Conservation (phyloP, 176 grass and related monocot species). For the Saccharum spontaneum region DNA sequence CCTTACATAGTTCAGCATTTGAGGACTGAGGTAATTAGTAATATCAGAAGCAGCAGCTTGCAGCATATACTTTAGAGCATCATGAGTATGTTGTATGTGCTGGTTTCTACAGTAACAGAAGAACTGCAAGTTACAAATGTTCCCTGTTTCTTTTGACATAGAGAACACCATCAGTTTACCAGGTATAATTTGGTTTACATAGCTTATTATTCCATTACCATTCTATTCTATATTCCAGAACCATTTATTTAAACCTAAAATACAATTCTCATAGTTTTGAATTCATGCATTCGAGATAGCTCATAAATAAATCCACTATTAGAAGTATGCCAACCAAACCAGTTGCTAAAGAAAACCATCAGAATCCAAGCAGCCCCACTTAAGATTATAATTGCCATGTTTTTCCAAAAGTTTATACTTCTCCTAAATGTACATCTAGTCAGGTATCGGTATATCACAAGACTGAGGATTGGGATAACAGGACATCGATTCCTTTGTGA, state of each 20-base stretch:
- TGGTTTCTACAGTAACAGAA: not conserved
- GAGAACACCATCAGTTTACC: not conserved
- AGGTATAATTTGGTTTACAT: not conserved
- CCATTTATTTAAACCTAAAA: not conserved
- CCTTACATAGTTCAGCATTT: not conserved
- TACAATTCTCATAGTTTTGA: slow-evolving; percentile 8
- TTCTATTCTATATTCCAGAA: not conserved
- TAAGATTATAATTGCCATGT: not conserved
- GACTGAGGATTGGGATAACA: not conserved
- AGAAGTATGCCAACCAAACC: not conserved
- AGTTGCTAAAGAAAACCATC: not conserved
- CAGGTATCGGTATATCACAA: not conserved
- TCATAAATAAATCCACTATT: not conserved
- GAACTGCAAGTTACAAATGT: not conserved
- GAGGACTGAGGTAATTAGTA: not conserved
- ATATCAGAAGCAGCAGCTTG: not conserved
- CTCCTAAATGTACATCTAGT: too few species aligned
- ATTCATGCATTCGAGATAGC: not conserved
- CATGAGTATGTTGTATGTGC: not conserved
- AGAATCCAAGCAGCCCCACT: not conserved
- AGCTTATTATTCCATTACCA: not conserved
- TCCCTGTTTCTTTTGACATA: not conserved
- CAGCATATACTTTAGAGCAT: not conserved
- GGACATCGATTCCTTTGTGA: not conserved
- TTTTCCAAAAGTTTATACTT: not conserved